These are phyloP conservation scores for Musa beccarii DNA, from an alignment of 176 grass and related monocot species.

Conservation along the genomic window DNA sequence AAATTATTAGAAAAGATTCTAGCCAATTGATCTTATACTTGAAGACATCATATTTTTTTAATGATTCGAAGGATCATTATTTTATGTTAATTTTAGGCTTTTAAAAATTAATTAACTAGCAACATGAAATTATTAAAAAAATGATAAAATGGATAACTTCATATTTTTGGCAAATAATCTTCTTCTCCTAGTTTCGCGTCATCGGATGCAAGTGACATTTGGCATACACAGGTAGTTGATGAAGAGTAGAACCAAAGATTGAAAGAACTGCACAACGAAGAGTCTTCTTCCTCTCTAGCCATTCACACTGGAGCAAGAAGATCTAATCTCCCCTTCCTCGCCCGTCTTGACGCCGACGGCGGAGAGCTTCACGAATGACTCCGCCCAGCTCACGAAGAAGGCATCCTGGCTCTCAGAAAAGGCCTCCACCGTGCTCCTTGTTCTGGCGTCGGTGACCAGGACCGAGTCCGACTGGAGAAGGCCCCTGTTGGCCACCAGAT, in stretches of 20 bases:
- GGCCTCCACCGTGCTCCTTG: slow-evolving; percentile 34
- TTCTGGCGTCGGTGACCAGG: slow-evolving; percentile 50
- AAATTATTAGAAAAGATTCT: too few relatives aligned
- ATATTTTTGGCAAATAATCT: too few relatives aligned
- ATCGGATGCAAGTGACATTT: too few relatives aligned
- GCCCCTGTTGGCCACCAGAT: slow-evolving; percentile 56
- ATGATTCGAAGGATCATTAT: too few relatives aligned
- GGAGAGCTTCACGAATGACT: slow-evolving; percentile 63
- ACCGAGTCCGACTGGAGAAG: slow-evolving; percentile 70
- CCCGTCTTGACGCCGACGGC: slow-evolving; percentile 55
- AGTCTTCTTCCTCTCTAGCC: slow-evolving; percentile 11
- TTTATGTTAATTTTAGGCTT: too few relatives aligned
- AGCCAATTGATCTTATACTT: too few relatives aligned
- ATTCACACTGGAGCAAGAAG: slow-evolving; percentile 52
- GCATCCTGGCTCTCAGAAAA: slow-evolving; percentile 60
- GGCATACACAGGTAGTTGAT: too few relatives aligned
- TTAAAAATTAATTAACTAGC: too few relatives aligned
- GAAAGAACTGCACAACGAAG: neutral
- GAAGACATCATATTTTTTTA: too few relatives aligned
- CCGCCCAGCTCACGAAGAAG: slow-evolving; percentile 68
- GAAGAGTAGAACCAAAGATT: neutral
- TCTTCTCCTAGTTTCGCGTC: too few relatives aligned
- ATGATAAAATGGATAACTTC: too few relatives aligned
- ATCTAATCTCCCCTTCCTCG: slow-evolving; percentile 60
- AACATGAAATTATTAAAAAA: too few relatives aligned